Conservation (phyloP, 2,329 filamentous ascomycete species). For the Apiospora malaysiana region DNA sequence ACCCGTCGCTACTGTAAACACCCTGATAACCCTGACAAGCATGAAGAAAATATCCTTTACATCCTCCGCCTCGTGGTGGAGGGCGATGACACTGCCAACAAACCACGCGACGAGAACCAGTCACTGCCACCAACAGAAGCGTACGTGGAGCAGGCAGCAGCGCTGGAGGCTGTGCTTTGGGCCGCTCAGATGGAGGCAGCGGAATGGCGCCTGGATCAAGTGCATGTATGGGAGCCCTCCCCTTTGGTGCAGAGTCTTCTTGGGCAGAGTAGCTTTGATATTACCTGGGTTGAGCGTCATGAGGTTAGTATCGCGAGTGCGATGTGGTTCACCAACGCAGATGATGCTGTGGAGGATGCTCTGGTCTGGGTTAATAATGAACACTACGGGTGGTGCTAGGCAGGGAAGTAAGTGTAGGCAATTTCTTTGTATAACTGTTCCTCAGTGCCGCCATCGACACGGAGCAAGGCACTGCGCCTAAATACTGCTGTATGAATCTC, state of each 20-base stretch:
- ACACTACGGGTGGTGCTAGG: slow-evolving; percentile 78
- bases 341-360: slow-evolving; percentile 48
- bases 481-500: slow-evolving; percentile 38
- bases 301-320: slow-evolving; percentile 72
- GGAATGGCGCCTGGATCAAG: slow-evolving; percentile 71
- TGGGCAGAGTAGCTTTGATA: slow-evolving; percentile 52
- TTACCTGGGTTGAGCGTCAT: slow-evolving; percentile 61
- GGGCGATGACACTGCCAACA: slow-evolving; percentile 30
- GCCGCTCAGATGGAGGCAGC: slow-evolving; percentile 73
- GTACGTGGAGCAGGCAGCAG: slow-evolving; percentile 50
- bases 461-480: slow-evolving; percentile 33
- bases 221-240: slow-evolving; percentile 86
- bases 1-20: slow-evolving; percentile 65
- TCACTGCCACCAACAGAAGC: neutral
- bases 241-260: slow-evolving; percentile 56
- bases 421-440: slow-evolving; percentile 31
- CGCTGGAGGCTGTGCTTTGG: slow-evolving; percentile 67
- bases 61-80: slow-evolving; percentile 74
- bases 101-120: slow-evolving; percentile 34
- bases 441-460: neutral
- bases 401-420: neutral
- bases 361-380: slow-evolving; percentile 71
- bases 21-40: slow-evolving; percentile 51
- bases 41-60: slow-evolving; percentile 67
- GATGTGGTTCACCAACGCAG: slow-evolving; percentile 67